Base-by-base conservation (phyloP, 768 basidiomycete species). In the Mycena indigotica region DNA sequence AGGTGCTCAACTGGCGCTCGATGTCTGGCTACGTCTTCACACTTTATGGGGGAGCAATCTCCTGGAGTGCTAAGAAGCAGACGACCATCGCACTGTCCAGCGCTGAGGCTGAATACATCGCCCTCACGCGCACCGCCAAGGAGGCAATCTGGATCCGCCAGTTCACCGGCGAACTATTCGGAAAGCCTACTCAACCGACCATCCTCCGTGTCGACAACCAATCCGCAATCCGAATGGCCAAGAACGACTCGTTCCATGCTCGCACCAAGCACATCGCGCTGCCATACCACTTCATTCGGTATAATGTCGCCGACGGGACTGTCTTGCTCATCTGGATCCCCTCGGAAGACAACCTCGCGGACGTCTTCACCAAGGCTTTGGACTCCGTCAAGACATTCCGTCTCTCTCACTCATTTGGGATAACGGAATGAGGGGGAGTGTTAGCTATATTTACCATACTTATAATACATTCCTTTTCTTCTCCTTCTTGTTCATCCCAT, bases 31-130 rank as follows among this genome's bases (percentile, higher is more conserved):
- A 73, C 51, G 58, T 62, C 0, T 76, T 74, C 59, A 52, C 64
- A 3, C 53, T 73, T 32, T 65, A 55, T 23, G 66, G 70, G 0
- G 72, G 70, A 6, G 60, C 66, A 2, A 64, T 80, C 5, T 60
- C 62, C 12, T 80, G 78, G 75, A 56, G 60, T 5, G 67, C 72
- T 0, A 60, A 67, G 24, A 61, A 69, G 29, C 79, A 79, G 60
- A 38, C 64, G 1, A 62, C 66, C 0, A 66, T 76, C 29, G 60
- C 76, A 0, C 55, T 64, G 0, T 80, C 76, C 0, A 75, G 73
- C 0, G 69, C 69, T 3, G 74, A 80, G 53, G 71, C 75, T 0
- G 76, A 78, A 61, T 78, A 75, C 60, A 55, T 58, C 53, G 57
- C 53, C n/a, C 39, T 57, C 1, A 63, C 64, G 6, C 60, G 68